phyloP scores from a whole-genome alignment of 257 asterid genomes.

The Fraxinus americana region DNA sequence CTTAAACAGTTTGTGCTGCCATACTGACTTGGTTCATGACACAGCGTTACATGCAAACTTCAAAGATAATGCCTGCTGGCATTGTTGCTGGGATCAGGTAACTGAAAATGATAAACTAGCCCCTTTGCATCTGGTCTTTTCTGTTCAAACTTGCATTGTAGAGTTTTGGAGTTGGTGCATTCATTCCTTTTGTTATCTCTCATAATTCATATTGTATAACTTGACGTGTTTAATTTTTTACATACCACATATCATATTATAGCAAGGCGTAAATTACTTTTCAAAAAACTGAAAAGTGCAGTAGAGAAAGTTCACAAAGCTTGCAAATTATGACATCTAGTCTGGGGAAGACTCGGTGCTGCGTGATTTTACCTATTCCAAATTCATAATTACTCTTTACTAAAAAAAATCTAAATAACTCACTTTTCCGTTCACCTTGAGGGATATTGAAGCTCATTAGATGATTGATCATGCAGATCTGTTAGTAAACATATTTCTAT shows the following conservation, averaged over 20 bases:
- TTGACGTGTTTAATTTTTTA: not conserved
- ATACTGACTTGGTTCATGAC: conserved; percentile 78
- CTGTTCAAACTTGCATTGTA: not conserved
- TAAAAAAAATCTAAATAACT: not conserved
- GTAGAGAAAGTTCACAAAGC: not conserved
- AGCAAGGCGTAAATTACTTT: not conserved
- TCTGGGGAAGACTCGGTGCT: no score
- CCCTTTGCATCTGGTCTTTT: conserved; percentile 9
- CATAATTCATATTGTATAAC: not conserved
- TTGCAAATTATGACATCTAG: not conserved
- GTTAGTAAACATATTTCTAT: no score
- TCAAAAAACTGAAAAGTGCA: not conserved
- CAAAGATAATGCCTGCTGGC: conserved; percentile 97
- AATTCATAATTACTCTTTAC: not conserved
- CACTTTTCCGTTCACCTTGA: not conserved
- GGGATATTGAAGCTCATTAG: no score
- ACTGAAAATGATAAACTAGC: not conserved
- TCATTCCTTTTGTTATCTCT: conserved; percentile 3
- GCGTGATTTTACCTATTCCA: no score
- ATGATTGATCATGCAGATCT: no score
- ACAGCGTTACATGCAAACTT: conserved; percentile 71
- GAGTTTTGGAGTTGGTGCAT: not conserved
- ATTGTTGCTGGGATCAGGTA: conserved; percentile 93
- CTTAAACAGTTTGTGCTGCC: conserved; percentile 68
- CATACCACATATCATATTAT: not conserved